phyloP scores from a whole-genome alignment of 306 rosid genomes.

The Datisca glomerata region DNA sequence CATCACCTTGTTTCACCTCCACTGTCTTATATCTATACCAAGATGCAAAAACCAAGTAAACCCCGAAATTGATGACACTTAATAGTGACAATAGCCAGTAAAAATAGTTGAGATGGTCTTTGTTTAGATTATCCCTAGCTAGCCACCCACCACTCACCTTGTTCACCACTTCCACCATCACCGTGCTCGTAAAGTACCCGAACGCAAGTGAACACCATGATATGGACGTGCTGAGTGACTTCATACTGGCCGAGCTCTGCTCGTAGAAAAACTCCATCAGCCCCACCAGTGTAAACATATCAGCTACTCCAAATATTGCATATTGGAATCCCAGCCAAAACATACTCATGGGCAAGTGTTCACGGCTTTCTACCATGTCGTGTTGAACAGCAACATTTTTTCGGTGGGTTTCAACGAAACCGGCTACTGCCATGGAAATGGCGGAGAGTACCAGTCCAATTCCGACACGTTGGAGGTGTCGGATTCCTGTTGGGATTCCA shows the following conservation, averaged over 20 bases:
- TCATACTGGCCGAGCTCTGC: conserved; percentile 56
- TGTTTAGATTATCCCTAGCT: conserved; percentile 1
- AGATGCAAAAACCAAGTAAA: not conserved
- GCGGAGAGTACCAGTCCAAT: conserved; percentile 61
- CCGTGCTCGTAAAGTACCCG: conserved; percentile 34
- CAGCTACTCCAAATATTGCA: conserved; percentile 59
- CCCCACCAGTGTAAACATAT: conserved; percentile 54
- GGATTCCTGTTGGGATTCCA: conserved; percentile 68
- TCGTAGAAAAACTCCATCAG: conserved; percentile 77
- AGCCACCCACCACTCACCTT: conserved; percentile 38
- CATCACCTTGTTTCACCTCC: conserved; percentile 20
- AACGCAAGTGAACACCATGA: conserved; percentile 31
- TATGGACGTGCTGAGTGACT: conserved; percentile 30
- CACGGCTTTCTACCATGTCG: conserved; percentile 45
- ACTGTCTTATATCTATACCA: not conserved
- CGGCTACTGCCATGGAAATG: conserved; percentile 56
- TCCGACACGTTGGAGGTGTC: conserved; percentile 67
- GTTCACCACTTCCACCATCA: conserved; percentile 61
- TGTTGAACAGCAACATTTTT: conserved; percentile 32
- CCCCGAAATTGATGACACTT: not conserved
- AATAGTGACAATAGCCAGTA: not conserved
- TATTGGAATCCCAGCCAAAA: conserved; percentile 66
- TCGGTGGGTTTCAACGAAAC: conserved; percentile 40
- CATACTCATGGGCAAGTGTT: conserved; percentile 62
- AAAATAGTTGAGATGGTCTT: conserved; percentile 2